Percentiles rank a stretch among this genome's conserved stretches.
These are phyloP conservation scores for Rhododendron henanense DNA, from an alignment of 148 eudicot genomes.

Conservation along the genomic window DNA sequence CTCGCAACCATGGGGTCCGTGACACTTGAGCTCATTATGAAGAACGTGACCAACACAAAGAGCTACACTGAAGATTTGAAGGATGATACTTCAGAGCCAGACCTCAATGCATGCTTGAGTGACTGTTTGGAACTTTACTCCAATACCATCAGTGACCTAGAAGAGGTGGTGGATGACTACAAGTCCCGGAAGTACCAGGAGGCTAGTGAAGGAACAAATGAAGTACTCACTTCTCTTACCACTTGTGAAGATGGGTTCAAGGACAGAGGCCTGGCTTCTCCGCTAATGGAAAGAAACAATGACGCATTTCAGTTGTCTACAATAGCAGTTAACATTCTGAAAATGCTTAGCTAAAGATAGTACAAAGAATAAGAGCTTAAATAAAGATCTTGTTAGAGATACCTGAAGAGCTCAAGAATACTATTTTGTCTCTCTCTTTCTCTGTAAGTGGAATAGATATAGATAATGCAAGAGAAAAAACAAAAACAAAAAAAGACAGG, in stretches of 20 bases:
- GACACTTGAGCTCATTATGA: not conserved
- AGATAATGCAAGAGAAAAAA: not conserved
- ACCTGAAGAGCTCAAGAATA: not conserved
- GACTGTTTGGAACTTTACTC: not conserved
- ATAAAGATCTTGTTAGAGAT: not conserved
- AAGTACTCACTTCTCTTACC: not conserved
- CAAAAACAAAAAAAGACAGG: not conserved
- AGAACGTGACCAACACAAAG: not conserved
- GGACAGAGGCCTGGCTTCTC: not conserved
- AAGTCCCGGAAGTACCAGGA: not conserved
- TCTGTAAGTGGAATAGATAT: not conserved
- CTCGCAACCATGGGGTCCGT: not conserved
- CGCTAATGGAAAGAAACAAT: not conserved
- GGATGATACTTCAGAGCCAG: not conserved
- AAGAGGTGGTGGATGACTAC: not conserved
- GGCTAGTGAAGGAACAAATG: not conserved
- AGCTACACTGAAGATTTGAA: not conserved
- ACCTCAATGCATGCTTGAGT: not conserved
- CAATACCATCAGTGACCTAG: not conserved
- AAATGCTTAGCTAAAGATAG: not conserved
- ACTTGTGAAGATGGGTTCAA: not conserved
- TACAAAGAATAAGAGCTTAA: not conserved
- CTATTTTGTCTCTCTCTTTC: not conserved
- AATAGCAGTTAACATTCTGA: not conserved
- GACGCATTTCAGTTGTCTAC: not conserved